Evolutionary conservation across 2,329 filamentous ascomycete species (phyloP), one percentile per base, ranked within the genome.

Genomic region (Pezicula rhizophila): DNA sequence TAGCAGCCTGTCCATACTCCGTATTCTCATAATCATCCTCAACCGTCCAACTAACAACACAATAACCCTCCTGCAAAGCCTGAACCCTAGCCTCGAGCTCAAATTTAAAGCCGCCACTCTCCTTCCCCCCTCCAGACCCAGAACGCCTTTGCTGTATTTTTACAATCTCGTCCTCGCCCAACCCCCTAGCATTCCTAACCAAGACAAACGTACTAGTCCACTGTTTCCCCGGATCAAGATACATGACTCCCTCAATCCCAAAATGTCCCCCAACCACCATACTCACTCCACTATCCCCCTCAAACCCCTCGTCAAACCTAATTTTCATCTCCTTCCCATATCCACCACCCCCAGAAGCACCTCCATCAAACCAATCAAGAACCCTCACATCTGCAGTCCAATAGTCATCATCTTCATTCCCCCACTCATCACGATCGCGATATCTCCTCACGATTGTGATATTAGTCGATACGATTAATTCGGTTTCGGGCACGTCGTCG

Each of bases 11-110:
- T 28, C 40, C 40, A 15, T 42, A 42, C 40, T 42, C 40, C 14
- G 40, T 42, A 14, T 42, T 42, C 25, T 42, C 40, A 15, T 42
- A 42, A 25, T 42, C 40, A 15, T 42, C 40, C n/a, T 42, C 40
- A 14, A 20, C 40, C 20, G n/a, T 20, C 40, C 40, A 42, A 15
- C 40, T 42, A 3, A 26, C 40, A 12, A 42, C 40, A 28, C 4
- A 42, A 26, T 42, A 42, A 15, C 5, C 14, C 10, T 23, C 11
- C 20, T 28, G 40, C 5, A 42, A 7, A 14, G 40, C 40, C 26
- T 42, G 40, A 8, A 42, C 40, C 11, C 40, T 26, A 31, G 20
- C 40, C n/a, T 42, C 18, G 7, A 42, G 4, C 20, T 42, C 40
- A n/a, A 42, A 42, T 14, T 23, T 23, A 23, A 23, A 23, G 6